Percentiles rank a stretch among this genome's conserved stretches.
Evolutionary conservation across 306 rosid genomes (phyloP).

Genomic region (Quercus gilva): DNA sequence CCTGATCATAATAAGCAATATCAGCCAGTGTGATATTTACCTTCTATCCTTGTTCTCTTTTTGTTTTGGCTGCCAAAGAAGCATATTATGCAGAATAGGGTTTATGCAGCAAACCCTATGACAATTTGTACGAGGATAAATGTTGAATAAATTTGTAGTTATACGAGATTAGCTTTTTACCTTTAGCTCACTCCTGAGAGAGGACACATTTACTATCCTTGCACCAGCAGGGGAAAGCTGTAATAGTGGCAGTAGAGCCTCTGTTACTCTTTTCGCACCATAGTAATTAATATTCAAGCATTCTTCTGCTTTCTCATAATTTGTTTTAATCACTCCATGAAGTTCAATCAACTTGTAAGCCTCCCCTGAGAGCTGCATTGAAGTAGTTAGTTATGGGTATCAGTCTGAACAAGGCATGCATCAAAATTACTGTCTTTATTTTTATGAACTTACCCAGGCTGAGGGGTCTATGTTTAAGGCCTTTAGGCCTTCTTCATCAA

Average conservation of each 20-base stretch:
- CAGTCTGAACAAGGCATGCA: background rate
- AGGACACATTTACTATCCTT: constrained; percentile 55
- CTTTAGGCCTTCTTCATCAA: constrained; percentile 39
- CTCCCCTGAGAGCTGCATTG: constrained; percentile 47
- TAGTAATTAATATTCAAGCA: constrained; percentile 53
- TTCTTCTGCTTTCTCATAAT: constrained; percentile 43
- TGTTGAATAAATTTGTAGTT: background rate
- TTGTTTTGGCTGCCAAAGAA: no score
- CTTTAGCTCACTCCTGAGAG: constrained; percentile 55
- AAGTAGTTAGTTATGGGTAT: background rate
- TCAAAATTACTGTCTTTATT: background rate
- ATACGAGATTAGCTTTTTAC: constrained; percentile 15
- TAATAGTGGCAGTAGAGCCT: constrained; percentile 55
- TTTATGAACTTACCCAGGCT: constrained; percentile 33
- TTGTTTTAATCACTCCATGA: constrained; percentile 24
- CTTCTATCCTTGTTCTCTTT: no score
- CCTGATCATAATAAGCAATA: no score
- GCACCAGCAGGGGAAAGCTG: constrained; percentile 43
- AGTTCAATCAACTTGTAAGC: constrained; percentile 23
- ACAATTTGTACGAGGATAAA: no score
- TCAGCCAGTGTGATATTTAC: no score
- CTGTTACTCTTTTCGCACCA: constrained; percentile 51
- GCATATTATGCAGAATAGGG: no score
- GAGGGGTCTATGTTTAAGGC: constrained; percentile 41
- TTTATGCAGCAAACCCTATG: no score